Conservation (phyloP, 306 rosid genomes). For the Corylus americana region DNA sequence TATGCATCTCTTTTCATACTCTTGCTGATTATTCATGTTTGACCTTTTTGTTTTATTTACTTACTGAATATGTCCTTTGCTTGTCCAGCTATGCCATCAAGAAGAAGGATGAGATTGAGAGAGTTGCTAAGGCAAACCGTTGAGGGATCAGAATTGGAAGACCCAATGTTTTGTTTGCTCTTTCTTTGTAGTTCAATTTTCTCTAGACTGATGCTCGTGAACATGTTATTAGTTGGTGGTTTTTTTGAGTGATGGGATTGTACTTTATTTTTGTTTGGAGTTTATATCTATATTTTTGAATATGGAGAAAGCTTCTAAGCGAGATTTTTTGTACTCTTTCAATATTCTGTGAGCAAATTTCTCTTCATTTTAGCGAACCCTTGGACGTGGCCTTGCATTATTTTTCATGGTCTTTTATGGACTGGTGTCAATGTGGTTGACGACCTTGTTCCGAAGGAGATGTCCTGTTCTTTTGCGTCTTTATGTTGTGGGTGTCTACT, state of each 20-base stretch:
- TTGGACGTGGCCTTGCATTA: too few species aligned
- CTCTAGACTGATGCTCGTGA: background rate
- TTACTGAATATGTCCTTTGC: background rate
- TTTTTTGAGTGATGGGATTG: background rate
- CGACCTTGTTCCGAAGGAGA: too few species aligned
- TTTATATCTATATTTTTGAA: background rate
- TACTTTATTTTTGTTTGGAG: background rate
- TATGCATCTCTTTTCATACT: background rate
- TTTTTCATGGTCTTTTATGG: too few species aligned
- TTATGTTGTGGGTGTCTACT: too few species aligned
- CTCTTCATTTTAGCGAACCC: too few species aligned
- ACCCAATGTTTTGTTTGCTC: background rate
- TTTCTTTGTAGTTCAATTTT: constrained; percentile 7
- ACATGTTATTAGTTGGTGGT: background rate
- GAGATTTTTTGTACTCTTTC: background rate
- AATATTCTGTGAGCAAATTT: background rate
- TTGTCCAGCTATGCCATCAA: constrained; percentile 59
- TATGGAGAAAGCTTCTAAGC: background rate
- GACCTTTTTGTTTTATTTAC: background rate
- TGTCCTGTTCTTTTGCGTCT: too few species aligned
- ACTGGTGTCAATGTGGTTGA: too few species aligned
- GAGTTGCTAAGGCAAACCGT: constrained; percentile 79
- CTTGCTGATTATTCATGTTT: background rate
- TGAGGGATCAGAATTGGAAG: constrained; percentile 24
- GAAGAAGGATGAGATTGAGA: constrained; percentile 71